Evolutionary conservation across 2,329 filamentous ascomycete genomes (phyloP).

Genomic region (Verticillium isaacii): DNA sequence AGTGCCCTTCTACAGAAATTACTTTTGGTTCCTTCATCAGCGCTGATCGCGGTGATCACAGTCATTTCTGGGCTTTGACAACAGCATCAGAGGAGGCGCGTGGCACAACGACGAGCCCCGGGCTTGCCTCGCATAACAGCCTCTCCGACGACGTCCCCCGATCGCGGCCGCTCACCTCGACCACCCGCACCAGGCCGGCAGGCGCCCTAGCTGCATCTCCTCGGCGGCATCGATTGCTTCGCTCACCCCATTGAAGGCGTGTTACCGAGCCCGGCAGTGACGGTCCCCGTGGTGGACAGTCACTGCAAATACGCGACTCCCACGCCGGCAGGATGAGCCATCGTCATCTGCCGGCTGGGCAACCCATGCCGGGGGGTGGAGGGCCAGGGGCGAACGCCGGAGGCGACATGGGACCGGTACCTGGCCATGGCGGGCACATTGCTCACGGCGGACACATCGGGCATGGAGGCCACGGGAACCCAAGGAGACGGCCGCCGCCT

Average conservation of each 20-base stretch:
- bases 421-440: constrained; percentile 18
- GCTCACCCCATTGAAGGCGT: neutral
- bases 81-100: neutral
- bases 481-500: constrained; percentile 32
- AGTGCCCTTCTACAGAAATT: neutral
- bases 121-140: neutral
- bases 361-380: constrained; percentile 49
- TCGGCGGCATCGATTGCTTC: neutral
- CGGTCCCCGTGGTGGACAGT: constrained; percentile 14
- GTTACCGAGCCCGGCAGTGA: constrained; percentile 8
- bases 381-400: constrained; percentile 14
- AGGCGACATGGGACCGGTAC: constrained; percentile 26
- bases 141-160: neutral
- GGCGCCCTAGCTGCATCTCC: neutral
- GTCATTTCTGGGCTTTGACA: neutral
- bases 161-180: neutral
- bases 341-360: constrained; percentile 74
- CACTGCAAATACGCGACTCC: constrained; percentile 28
- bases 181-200: neutral
- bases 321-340: constrained; percentile 73
- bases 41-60: neutral
- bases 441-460: constrained; percentile 20
- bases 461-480: constrained; percentile 26
- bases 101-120: neutral
- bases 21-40: neutral